These are phyloP conservation scores for Licmophora abbreviata DNA, from an alignment of 108 stramenopile genomes.

Conservation along the genomic window DNA sequence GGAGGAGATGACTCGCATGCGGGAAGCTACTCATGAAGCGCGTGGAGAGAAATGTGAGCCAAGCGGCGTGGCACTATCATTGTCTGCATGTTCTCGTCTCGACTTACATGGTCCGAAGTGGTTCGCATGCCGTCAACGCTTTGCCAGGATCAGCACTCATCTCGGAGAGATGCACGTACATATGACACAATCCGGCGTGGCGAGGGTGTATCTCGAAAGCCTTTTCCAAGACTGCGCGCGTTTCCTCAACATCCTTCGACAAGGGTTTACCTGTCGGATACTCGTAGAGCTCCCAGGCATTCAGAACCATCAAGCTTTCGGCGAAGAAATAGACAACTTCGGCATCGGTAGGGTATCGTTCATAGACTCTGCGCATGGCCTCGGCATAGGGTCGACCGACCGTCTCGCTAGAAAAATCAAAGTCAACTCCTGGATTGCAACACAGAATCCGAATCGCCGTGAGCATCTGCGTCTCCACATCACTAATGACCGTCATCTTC, in stretches of 20 bases:
- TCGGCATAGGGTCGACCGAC: conserved; percentile 73
- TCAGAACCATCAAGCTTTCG: conserved; percentile 69
- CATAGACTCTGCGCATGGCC: conserved; percentile 50
- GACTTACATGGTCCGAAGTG: conserved; percentile 44
- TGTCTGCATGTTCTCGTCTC: background rate
- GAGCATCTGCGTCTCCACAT: conserved; percentile 52
- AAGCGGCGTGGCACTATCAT: conserved; percentile 2
- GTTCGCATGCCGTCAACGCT: conserved; percentile 50
- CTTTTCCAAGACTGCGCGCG: conserved; percentile 46
- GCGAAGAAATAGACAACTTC: conserved; percentile 77
- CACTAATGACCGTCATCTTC: conserved; percentile 25
- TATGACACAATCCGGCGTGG: conserved; percentile 79
- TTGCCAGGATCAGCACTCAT: conserved; percentile 68
- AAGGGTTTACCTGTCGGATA: conserved; percentile 70
- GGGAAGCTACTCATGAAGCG: conserved; percentile 31
- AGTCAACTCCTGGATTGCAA: conserved; percentile 57
- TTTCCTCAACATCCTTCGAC: conserved; percentile 52
- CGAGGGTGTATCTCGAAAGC: conserved; percentile 46
- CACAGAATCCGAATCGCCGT: conserved; percentile 62
- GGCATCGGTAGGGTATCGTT: conserved; percentile 54
- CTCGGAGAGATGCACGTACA: conserved; percentile 81
- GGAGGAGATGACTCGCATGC: conserved; percentile 77
- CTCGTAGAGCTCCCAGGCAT: conserved; percentile 83
- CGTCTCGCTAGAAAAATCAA: conserved; percentile 30
- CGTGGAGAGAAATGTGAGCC: background rate